Base-by-base conservation (phyloP, 495 filamentous ascomycete genomes). In the Penicillium samsonianum region DNA sequence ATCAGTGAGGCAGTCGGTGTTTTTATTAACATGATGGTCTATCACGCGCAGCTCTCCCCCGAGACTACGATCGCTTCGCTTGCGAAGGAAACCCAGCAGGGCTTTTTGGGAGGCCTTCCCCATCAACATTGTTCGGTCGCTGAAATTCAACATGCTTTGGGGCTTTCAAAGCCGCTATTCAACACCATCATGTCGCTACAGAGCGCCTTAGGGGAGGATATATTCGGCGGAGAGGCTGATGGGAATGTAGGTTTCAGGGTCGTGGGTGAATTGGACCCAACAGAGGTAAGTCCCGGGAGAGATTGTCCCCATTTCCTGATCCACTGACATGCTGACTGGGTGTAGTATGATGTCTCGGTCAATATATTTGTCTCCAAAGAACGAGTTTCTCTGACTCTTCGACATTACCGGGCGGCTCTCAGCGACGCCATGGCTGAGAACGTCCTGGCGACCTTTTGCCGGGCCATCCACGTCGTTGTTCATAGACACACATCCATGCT, bases 1-100 rank as follows among this genome's bases (percentile, higher is more conserved):
- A 58, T 68, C 8, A 35, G 52, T 25, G 52, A 60, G 10, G 59
- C 59, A 9, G 59, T 61, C 10, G 59, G 59, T 14, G 54, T 49
- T 25, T 75, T 41, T 40, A 55, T 45, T 55, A 66, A 40, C 59
- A 66, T 41, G 64, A 73, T 51, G 57, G 72, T 51, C 26, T 63
- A 30, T 58, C 61, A 25, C 54, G 52, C 73, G 31, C 60, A 62
- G 52, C 53, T 71, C 22, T 40, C 37, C 1, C 37, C 37, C 17
- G 37, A 40, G 17, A 4, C 37, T 1, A 40, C 37, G 6, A 17
- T 40, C 12, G 12, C 37, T 17, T 40, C 37, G 14, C 16, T 40
- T 5, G 16, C 14, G 17, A 16, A 40, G 16, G 37, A 16, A 40
- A 40, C 37, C 7, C 37, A 40, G 16, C 37, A 40, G 37, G 16